phyloP scores from a whole-genome alignment of 2,329 filamentous ascomycete genomes.

The Rhynchosporium agropyri region DNA sequence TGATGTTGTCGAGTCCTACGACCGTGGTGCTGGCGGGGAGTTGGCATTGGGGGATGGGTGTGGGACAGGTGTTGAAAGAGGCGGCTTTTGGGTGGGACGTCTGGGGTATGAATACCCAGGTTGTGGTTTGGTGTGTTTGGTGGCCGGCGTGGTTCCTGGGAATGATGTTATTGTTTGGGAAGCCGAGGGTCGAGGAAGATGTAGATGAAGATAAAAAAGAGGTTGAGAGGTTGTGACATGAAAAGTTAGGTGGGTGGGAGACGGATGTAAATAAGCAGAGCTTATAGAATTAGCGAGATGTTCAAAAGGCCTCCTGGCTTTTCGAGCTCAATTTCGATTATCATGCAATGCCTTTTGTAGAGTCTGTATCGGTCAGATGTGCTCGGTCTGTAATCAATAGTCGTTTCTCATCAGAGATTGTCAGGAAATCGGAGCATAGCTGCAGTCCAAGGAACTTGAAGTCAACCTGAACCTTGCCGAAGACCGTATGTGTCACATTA shows the following conservation, averaged over 20 bases:
- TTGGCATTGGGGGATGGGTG: constrained; percentile 49
- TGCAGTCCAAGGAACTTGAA: too few relatives aligned
- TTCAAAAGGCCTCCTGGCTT: too few relatives aligned
- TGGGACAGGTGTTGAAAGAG: constrained; percentile 65
- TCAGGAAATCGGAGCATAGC: too few relatives aligned
- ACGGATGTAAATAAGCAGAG: background rate
- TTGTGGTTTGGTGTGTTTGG: constrained; percentile 94
- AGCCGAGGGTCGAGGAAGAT: constrained; percentile 29
- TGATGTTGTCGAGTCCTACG: constrained; percentile 65
- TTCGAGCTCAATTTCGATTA: too few relatives aligned
- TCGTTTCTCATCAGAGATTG: too few relatives aligned
- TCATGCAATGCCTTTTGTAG: too few relatives aligned
- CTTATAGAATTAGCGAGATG: background rate
- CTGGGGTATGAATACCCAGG: constrained; percentile 84
- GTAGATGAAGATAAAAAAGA: background rate
- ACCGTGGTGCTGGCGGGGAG: constrained; percentile 53
- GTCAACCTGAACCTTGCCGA: background rate
- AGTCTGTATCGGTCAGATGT: too few relatives aligned
- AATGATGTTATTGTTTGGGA: constrained; percentile 55
- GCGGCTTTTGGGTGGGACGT: constrained; percentile 88
- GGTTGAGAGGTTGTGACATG: background rate
- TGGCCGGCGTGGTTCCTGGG: constrained; percentile 87
- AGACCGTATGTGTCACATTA: too few relatives aligned
- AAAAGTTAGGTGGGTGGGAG: constrained; percentile 1
- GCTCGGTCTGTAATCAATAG: too few relatives aligned